These are phyloP conservation scores for Stromatinia cepivora DNA, from an alignment of 2,329 filamentous ascomycete genomes.

Conservation along the genomic window DNA sequence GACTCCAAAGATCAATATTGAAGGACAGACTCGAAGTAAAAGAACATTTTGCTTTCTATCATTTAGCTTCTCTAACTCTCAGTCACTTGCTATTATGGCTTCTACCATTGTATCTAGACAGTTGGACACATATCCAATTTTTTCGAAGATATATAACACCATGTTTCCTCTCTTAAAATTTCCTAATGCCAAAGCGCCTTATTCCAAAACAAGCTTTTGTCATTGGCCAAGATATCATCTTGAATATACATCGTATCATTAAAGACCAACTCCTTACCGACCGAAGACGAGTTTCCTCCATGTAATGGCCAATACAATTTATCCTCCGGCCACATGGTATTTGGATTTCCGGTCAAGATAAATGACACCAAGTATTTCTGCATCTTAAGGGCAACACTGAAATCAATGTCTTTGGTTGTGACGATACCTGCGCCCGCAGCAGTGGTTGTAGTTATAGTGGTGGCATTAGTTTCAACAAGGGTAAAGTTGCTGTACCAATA, in stretches of 20 bases:
- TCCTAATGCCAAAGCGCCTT: constrained; percentile 9
- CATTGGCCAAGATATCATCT: background rate
- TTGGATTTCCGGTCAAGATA: constrained; percentile 38
- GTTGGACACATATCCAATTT: no score
- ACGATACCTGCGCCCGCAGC: constrained; percentile 29
- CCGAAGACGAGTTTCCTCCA: background rate
- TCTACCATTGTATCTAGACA: background rate
- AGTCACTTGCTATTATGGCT: background rate
- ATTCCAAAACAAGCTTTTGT: constrained; percentile 2
- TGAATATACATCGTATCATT: constrained; percentile 11
- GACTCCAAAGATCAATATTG: background rate
- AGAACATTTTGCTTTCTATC: background rate
- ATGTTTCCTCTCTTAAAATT: no score
- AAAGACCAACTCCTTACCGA: background rate
- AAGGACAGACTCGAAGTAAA: background rate
- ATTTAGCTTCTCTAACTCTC: background rate
- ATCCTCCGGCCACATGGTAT: constrained; percentile 6
- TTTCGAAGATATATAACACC: background rate
- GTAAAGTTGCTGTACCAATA: constrained; percentile 41
- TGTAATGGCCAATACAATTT: constrained; percentile 2
- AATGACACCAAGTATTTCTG: constrained; percentile 45
- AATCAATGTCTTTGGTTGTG: constrained; percentile 33
- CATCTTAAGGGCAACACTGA: constrained; percentile 38
- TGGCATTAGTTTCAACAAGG: constrained; percentile 29
- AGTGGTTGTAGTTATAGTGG: constrained; percentile 23